Evolutionary conservation across 805 yeast genomes (phyloP).

Genomic region (Candida germanica): DNA sequence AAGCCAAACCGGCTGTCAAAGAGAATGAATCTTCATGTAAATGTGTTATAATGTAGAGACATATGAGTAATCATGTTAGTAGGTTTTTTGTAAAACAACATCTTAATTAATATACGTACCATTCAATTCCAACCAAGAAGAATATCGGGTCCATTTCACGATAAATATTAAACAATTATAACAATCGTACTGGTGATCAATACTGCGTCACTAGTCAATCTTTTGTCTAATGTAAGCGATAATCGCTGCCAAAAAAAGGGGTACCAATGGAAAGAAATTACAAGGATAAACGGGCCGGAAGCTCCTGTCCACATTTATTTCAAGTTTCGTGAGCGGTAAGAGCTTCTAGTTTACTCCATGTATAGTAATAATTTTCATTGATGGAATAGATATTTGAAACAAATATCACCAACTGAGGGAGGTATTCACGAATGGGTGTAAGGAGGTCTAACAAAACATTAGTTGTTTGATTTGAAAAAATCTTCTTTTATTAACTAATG

Average conservation of each 20-base stretch:
- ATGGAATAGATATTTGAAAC: too few relatives aligned
- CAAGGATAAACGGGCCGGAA: not conserved
- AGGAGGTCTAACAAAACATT: too few relatives aligned
- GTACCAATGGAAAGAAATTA: too few relatives aligned
- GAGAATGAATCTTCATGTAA: constrained; percentile 17
- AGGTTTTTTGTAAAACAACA: too few relatives aligned
- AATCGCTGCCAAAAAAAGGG: too few relatives aligned
- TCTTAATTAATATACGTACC: too few relatives aligned
- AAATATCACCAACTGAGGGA: too few relatives aligned
- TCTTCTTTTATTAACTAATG: constrained; percentile 3
- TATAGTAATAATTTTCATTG: too few relatives aligned
- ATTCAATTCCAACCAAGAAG: constrained; percentile 9
- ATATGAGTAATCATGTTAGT: too few relatives aligned
- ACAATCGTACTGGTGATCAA: constrained; percentile 2
- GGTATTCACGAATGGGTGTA: too few relatives aligned
- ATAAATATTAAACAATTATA: constrained; percentile 1
- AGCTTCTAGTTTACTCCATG: too few relatives aligned
- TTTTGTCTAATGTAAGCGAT: constrained; percentile 6
- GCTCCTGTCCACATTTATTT: not conserved
- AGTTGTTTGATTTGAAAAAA: too few relatives aligned
- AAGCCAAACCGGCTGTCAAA: constrained; percentile 15
- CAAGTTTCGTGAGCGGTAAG: not conserved
- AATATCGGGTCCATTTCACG: constrained; percentile 3
- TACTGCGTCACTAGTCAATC: constrained; percentile 4
- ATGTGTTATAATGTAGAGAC: constrained; percentile 19